Evolutionary conservation across 768 basidiomycete genomes (phyloP), one percentile per base, ranked within the genome.

Genomic region (Trametopsis cervina): DNA sequence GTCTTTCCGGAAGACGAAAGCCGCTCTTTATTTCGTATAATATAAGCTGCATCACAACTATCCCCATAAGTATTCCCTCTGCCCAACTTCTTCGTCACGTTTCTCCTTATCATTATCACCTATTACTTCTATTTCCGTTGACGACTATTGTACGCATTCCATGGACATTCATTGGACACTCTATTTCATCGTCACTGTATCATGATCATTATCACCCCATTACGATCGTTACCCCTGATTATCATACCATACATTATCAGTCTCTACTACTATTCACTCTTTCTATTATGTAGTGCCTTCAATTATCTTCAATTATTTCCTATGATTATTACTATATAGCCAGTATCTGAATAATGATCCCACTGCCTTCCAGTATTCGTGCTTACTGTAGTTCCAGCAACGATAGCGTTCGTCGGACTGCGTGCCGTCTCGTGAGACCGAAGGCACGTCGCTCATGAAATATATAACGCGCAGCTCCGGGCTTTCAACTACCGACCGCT

Each of bases 101-200:
- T 33, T 7, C 29, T 7, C 46, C 39, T 47, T 47, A 47, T 47
- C 46, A 25, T 22, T 26, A 12, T 24, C 46, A 47, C 40, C 46
- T 47, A 47, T 47, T 47, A 6, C 15, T 4, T 25, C n/a, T n/a
- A n/a, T n/a, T n/a, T n/a, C n/a, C n/a, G n/a, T n/a, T n/a, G n/a
- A n/a, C n/a, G n/a, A n/a, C n/a, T n/a, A n/a, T n/a, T n/a, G n/a
- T n/a, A n/a, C n/a, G n/a, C n/a, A n/a, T n/a, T n/a, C n/a, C n/a
- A n/a, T n/a, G n/a, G n/a, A n/a, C n/a, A n/a, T n/a, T 13, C 17
- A 23, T 37, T 40, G 38, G 40, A 7, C 9, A 7, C 15, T 33
- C 29, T 33, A 7, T 33, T 33, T 33, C 29, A 7, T 33, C 15
- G 29, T 33, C 15, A 33, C 15, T 33, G 29, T 33, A 7, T 7